These are phyloP conservation scores for Apiotrichum porosum DNA, from an alignment of 1,284 basidiomycete species.

Conservation along the genomic window DNA sequence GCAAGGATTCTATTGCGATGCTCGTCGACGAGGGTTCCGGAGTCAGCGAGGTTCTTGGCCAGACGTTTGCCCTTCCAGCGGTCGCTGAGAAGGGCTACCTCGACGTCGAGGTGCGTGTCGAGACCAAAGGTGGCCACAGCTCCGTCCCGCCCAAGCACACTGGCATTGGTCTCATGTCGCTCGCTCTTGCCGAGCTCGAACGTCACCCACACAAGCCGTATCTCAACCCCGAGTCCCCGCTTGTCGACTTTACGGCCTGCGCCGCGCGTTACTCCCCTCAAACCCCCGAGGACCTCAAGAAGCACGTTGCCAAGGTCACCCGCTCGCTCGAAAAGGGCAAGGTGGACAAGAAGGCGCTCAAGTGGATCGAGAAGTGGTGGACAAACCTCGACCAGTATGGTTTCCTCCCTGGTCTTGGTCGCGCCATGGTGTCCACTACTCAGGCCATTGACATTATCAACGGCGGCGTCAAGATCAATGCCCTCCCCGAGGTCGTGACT, in stretches of 20 bases:
- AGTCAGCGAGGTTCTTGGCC: constrained; percentile 23
- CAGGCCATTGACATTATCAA: constrained; percentile 44
- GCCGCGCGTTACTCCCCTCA: constrained; percentile 27
- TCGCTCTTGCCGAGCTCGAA: constrained; percentile 41
- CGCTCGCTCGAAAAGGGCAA: constrained; percentile 17
- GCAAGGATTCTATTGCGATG: constrained; percentile 58
- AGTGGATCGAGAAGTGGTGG: constrained; percentile 28
- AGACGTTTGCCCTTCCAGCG: constrained; percentile 53
- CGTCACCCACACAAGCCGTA: constrained; percentile 31
- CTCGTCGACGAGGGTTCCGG: constrained; percentile 52
- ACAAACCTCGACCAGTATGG: constrained; percentile 22
- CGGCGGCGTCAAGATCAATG: constrained; percentile 45
- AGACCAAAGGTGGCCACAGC: constrained; percentile 56
- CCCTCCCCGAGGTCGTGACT: constrained; percentile 40
- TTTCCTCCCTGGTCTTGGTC: constrained; percentile 16
- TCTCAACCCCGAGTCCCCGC: constrained; percentile 27
- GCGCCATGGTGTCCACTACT: constrained; percentile 38
- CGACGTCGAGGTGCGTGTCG: constrained; percentile 56
- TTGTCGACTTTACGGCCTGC: constrained; percentile 30
- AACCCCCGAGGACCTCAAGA: constrained; percentile 21
- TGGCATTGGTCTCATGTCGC: constrained; percentile 43
- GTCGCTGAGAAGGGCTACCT: constrained; percentile 64
- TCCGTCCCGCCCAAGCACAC: constrained; percentile 26
- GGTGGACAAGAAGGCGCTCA: constrained; percentile 34
- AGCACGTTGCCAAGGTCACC: constrained; percentile 23